Percentiles rank a stretch among this genome's conserved stretches.
Conservation (phyloP, 768 basidiomycete genomes). For the Lepiota venenata region DNA sequence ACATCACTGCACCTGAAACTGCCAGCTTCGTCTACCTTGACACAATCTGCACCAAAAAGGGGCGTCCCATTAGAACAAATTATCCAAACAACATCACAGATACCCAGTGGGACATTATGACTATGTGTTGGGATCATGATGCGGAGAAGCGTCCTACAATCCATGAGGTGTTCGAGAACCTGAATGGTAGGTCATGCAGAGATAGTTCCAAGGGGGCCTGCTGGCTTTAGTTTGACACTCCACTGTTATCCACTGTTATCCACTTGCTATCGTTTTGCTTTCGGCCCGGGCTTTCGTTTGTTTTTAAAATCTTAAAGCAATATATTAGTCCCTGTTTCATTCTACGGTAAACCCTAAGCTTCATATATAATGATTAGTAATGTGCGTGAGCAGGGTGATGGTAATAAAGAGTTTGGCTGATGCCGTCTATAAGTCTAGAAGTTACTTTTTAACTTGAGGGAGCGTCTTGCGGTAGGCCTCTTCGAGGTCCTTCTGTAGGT, state of each 20-base stretch:
- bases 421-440: conserved; percentile 4
- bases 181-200: neutral
- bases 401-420: neutral
- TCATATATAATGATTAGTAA: conserved; percentile 1
- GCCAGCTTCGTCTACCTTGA: neutral
- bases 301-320: neutral
- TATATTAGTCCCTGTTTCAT: neutral
- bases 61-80: neutral
- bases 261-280: neutral
- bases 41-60: neutral
- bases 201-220: neutral
- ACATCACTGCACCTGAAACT: neutral
- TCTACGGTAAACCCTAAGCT: neutral
- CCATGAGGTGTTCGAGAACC: neutral
- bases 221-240: neutral
- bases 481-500: conserved; percentile 85
- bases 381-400: neutral
- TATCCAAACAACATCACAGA: neutral
- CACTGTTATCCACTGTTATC: too few species aligned
- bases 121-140: neutral
- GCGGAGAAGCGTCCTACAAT: neutral
- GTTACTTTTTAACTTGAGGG: conserved; percentile 67
- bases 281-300: neutral
- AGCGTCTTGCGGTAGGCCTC: conserved; percentile 82
- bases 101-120: neutral